phyloP scores from a whole-genome alignment of 257 asterid genomes.

The Ophiorrhiza pumila region DNA sequence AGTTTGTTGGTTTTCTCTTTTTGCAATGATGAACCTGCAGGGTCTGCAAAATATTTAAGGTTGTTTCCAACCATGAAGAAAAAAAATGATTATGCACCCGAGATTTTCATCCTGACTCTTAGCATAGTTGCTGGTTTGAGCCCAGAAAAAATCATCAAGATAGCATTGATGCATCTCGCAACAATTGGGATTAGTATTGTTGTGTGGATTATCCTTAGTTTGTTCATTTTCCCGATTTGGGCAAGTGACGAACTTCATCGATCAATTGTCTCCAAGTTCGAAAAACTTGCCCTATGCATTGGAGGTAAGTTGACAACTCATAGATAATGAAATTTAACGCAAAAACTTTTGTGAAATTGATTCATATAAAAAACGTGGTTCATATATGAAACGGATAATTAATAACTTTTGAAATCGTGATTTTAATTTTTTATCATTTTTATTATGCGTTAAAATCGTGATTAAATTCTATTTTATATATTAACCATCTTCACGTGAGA shows the following conservation, averaged over 20 bases:
- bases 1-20: background rate
- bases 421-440: no score
- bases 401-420: no score
- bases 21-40: no score
- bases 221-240: constrained; percentile 66
- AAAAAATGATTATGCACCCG: constrained; percentile 66
- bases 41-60: constrained; percentile 57
- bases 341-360: no score
- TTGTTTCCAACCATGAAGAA: constrained; percentile 50
- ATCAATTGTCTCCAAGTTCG: constrained; percentile 58
- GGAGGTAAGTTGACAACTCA: constrained; percentile 52
- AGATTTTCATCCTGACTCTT: constrained; percentile 74
- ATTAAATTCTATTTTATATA: no score
- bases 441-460: no score
- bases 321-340: no score
- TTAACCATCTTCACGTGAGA: no score
- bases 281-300: constrained; percentile 48
- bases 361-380: no score
- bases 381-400: no score
- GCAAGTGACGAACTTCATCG: constrained; percentile 73
- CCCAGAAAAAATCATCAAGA: constrained; percentile 45
- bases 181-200: constrained; percentile 76
- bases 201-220: constrained; percentile 49
- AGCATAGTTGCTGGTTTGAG: constrained; percentile 71
- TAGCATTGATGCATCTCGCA: constrained; percentile 63